phyloP scores from a whole-genome alignment of 257 asterid genomes.

The Marsdenia floribunda region DNA sequence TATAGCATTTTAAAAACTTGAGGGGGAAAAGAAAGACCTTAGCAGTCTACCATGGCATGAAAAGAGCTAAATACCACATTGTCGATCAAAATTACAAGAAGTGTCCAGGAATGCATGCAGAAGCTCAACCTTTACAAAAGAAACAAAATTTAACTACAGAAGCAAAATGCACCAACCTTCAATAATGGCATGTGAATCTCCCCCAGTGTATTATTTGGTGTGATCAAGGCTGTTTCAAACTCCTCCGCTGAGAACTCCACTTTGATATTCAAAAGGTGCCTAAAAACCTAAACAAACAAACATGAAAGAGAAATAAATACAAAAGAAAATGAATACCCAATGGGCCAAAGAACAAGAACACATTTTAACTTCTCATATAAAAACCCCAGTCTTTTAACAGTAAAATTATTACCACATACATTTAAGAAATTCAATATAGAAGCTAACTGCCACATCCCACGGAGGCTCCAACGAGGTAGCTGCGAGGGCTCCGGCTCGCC shows the following conservation, averaged over 20 bases:
- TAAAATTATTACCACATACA: slow-evolving; percentile 44
- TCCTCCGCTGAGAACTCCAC: slow-evolving; percentile 92
- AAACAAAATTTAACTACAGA: slow-evolving; percentile 1
- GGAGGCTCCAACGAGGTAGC: slow-evolving; percentile 74
- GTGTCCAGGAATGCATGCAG: slow-evolving; percentile 7
- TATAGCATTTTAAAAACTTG: background rate
- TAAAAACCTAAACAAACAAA: slow-evolving; percentile 65
- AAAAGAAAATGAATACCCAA: background rate
- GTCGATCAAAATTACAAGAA: background rate
- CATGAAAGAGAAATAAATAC: slow-evolving; percentile 5
- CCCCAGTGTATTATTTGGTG: slow-evolving; percentile 74
- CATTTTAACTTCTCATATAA: background rate
- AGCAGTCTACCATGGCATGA: background rate
- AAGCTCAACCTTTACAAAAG: slow-evolving; percentile 12
- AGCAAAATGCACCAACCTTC: slow-evolving; percentile 43
- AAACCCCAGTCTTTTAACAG: slow-evolving; percentile 2
- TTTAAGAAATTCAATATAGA: slow-evolving; percentile 86
- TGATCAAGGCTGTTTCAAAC: slow-evolving; percentile 86
- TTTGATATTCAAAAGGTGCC: slow-evolving; percentile 81
- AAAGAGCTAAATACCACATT: background rate
- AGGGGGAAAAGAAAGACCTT: no score
- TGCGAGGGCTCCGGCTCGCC: slow-evolving; percentile 87
- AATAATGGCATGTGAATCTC: slow-evolving; percentile 91
- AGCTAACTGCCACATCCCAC: slow-evolving; percentile 98
- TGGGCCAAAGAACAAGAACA: slow-evolving; percentile 23